These are phyloP conservation scores for Stramenopiles sp. DNA, from an alignment of 352 stramenopile genomes.

Conservation along the genomic window DNA sequence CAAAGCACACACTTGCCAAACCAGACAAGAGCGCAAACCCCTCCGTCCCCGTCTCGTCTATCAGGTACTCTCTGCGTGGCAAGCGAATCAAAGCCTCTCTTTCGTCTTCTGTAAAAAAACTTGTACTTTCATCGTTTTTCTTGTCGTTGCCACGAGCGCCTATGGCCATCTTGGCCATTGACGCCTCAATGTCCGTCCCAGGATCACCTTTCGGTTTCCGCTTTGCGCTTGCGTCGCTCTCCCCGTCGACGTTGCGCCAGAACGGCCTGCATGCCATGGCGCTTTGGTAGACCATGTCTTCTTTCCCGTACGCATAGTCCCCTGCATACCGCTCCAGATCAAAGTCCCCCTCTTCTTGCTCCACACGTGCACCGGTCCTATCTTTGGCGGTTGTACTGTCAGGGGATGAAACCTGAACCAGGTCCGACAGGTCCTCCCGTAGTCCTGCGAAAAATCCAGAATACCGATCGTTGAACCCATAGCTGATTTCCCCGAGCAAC, in stretches of 20 bases:
- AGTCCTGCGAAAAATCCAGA: slow-evolving; percentile 71
- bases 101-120: slow-evolving; percentile 28
- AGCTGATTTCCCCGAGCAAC: slow-evolving; percentile 26
- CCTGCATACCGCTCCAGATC: slow-evolving; percentile 80
- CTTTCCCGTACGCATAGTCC: slow-evolving; percentile 61
- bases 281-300: slow-evolving; percentile 76
- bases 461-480: slow-evolving; percentile 82
- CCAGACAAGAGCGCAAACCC: slow-evolving; percentile 37
- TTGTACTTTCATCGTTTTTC: slow-evolving; percentile 14
- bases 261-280: slow-evolving; percentile 66
- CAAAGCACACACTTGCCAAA: slow-evolving; percentile 76
- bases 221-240: not conserved
- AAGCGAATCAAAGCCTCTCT: slow-evolving; percentile 45
- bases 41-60: slow-evolving; percentile 34
- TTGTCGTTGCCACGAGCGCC: slow-evolving; percentile 9
- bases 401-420: slow-evolving; percentile 71
- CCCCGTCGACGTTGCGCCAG: slow-evolving; percentile 41
- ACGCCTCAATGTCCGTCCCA: not conserved
- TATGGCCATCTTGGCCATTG: not conserved
- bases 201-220: slow-evolving; percentile 13
- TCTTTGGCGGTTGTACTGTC: slow-evolving; percentile 47
- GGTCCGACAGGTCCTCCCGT: slow-evolving; percentile 65
- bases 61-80: slow-evolving; percentile 53
- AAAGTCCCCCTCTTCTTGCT: slow-evolving; percentile 73
- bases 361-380: slow-evolving; percentile 42